These are phyloP conservation scores for Abortiporus biennis DNA, from an alignment of 1,284 basidiomycete species.

Conservation along the genomic window DNA sequence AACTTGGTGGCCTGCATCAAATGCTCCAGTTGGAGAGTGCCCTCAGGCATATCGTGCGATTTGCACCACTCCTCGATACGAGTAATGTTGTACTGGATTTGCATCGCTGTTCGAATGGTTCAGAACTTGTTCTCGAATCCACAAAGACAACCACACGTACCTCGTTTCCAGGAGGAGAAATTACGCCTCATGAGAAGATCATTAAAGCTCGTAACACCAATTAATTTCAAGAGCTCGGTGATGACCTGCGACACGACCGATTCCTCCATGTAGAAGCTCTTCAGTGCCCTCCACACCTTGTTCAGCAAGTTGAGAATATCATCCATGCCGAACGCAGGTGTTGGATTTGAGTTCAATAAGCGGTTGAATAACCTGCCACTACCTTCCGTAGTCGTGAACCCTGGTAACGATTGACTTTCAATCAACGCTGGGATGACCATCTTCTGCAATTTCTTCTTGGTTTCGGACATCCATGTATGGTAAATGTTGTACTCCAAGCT, in stretches of 20 bases:
- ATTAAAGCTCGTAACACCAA: slow-evolving; percentile 98
- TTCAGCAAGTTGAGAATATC: slow-evolving; percentile 96
- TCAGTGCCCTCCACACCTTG: slow-evolving; percentile 97
- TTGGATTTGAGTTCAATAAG: slow-evolving; percentile 77
- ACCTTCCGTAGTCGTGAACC: slow-evolving; percentile 95
- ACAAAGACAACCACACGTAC: slow-evolving; percentile 36
- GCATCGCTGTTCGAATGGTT: slow-evolving; percentile 71
- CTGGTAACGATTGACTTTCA: slow-evolving; percentile 96
- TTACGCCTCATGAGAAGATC: slow-evolving; percentile 98
- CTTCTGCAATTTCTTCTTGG: slow-evolving; percentile 94
- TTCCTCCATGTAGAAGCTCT: slow-evolving; percentile 99
- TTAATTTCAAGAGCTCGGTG: slow-evolving; percentile 93
- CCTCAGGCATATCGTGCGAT: slow-evolving; percentile 98
- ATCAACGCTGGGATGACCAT: slow-evolving; percentile 99
- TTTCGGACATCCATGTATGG: slow-evolving; percentile 99
- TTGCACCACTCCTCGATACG: slow-evolving; percentile 98
- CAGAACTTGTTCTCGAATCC: not conserved
- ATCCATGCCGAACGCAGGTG: slow-evolving; percentile 97
- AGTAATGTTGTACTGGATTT: slow-evolving; percentile 98
- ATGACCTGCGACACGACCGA: slow-evolving; percentile 96
- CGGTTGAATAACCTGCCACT: slow-evolving; percentile 92
- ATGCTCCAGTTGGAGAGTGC: slow-evolving; percentile 95
- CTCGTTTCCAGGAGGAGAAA: slow-evolving; percentile 99
- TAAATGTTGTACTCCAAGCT: slow-evolving; percentile 99
- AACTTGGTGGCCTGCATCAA: slow-evolving; percentile 99